Conservation (phyloP, 306 rosid genomes). For the Comarum palustre region DNA sequence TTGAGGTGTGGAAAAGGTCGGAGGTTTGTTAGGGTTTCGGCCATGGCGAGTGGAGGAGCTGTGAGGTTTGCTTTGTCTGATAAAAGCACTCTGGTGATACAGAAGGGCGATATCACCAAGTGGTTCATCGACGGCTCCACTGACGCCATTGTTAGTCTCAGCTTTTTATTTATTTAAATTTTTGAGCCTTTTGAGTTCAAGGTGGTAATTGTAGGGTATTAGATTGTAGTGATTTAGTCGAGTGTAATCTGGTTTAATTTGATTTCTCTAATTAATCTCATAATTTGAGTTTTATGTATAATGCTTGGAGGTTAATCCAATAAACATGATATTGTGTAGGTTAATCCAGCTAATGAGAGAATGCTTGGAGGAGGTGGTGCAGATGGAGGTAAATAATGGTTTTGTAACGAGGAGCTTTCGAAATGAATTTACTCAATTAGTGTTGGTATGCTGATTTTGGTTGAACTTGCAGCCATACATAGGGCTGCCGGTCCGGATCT, state of each 20-base stretch:
- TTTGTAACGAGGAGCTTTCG: neutral
- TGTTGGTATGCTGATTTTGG: neutral
- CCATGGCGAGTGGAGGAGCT: constrained; percentile 34
- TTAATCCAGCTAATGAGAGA: constrained; percentile 84
- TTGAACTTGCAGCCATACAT: constrained; percentile 60
- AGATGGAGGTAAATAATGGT: constrained; percentile 66
- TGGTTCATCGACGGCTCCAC: constrained; percentile 76
- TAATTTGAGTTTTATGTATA: neutral
- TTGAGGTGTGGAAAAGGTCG: neutral
- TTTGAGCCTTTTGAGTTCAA: neutral
- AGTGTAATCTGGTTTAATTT: neutral
- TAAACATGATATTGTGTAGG: constrained; percentile 34
- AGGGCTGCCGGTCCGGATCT: constrained; percentile 85
- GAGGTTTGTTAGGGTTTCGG: constrained; percentile 21
- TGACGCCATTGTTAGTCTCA: constrained; percentile 73
- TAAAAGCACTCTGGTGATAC: constrained; percentile 55
- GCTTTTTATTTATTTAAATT: no score
- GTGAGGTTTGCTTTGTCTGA: constrained; percentile 63
- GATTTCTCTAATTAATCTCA: neutral
- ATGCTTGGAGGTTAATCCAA: neutral
- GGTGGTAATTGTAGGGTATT: neutral
- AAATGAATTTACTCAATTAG: neutral
- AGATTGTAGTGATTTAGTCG: no score
- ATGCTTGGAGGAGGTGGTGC: constrained; percentile 98
- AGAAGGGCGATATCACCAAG: constrained; percentile 78